Conservation (phyloP, 345 rosid species). For the Boechera divaricarpa region DNA sequence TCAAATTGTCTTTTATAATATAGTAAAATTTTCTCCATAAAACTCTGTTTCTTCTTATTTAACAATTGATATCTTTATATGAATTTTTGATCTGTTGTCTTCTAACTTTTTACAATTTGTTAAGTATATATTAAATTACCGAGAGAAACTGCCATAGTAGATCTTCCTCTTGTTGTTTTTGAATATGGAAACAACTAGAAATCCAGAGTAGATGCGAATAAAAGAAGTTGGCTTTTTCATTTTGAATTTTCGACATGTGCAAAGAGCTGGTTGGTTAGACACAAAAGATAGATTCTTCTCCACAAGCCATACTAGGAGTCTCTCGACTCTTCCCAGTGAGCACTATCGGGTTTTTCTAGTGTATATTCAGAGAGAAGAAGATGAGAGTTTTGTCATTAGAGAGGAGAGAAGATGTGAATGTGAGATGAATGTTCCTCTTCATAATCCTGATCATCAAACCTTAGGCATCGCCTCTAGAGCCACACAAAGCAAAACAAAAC, state of each 20-base stretch:
- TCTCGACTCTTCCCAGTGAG: too few species aligned
- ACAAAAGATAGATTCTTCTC: neutral
- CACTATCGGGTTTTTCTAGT: too few species aligned
- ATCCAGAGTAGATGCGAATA: neutral
- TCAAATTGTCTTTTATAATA: neutral
- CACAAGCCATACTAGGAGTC: neutral
- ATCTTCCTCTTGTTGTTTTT: neutral
- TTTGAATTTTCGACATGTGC: neutral
- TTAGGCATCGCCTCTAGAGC: too few species aligned
- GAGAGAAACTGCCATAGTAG: conserved; percentile 3
- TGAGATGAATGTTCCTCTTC: too few species aligned
- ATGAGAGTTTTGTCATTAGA: too few species aligned
- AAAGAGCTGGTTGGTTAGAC: neutral
- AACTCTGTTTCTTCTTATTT: conserved; percentile 4
- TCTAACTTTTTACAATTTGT: neutral
- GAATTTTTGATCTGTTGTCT: neutral
- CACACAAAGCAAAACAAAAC: too few species aligned
- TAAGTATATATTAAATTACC: neutral
- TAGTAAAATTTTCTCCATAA: neutral
- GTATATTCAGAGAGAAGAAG: too few species aligned
- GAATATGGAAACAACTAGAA: neutral
- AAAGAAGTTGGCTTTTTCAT: neutral
- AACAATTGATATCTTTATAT: neutral
- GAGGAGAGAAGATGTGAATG: too few species aligned
- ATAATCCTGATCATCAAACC: too few species aligned